Percentiles rank a stretch among this genome's conserved stretches.
Conservation (phyloP, 257 asterid species). For the Parsonsia alboflavescens region DNA sequence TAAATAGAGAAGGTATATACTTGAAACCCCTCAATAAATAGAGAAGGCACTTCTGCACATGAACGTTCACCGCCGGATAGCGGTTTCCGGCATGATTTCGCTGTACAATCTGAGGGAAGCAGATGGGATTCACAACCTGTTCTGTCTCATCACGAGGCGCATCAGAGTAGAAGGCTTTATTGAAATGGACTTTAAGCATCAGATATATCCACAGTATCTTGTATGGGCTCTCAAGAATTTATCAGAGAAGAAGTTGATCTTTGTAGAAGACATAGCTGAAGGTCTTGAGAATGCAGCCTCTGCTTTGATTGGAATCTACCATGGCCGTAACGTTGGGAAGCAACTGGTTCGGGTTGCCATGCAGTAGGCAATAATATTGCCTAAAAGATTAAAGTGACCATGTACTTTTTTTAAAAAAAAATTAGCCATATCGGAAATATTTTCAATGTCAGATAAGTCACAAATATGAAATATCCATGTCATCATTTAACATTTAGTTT, state of each 20-base stretch:
- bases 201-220: conserved; percentile 10
- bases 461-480: too few relatives aligned
- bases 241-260: conserved; percentile 11
- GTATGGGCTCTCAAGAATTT: conserved; percentile 12
- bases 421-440: too few relatives aligned
- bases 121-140: conserved; percentile 4
- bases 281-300: conserved; percentile 16
- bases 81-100: conserved; percentile 20
- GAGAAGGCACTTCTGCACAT: conserved; percentile 22
- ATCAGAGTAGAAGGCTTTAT: conserved; percentile 14
- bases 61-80: conserved; percentile 16
- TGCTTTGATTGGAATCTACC: conserved; percentile 18
- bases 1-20: too few relatives aligned
- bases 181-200: conserved; percentile 12
- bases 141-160: conserved; percentile 7
- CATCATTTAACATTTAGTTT: too few relatives aligned
- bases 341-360: conserved; percentile 8
- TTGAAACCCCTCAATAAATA: too few relatives aligned
- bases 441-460: too few relatives aligned
- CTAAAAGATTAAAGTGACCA: too few relatives aligned
- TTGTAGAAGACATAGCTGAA: conserved; percentile 22
- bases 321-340: conserved; percentile 20
- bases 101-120: conserved; percentile 15
- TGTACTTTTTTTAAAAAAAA: neutral
- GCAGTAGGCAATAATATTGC: neutral